phyloP scores from a whole-genome alignment of 2,329 filamentous ascomycete species.

The Pseudofabraea citricarpa region DNA sequence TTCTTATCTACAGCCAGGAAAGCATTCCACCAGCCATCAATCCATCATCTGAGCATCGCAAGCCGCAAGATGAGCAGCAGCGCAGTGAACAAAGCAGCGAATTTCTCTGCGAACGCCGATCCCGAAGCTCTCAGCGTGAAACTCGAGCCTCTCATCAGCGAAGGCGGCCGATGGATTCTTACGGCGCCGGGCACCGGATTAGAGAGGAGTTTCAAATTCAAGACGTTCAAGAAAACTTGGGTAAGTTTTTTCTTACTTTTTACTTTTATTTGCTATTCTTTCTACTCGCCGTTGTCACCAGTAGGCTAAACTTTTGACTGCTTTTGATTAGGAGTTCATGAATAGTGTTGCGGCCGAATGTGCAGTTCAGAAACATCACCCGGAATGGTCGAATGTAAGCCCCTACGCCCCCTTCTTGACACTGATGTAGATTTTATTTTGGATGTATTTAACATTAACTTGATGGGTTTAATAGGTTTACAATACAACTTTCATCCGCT shows the following conservation, averaged over 20 bases:
- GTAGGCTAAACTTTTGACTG: neutral
- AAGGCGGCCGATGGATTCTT: conserved; percentile 43
- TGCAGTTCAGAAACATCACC: conserved; percentile 65
- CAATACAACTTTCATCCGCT: conserved; percentile 65
- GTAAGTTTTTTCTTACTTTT: conserved; percentile 28
- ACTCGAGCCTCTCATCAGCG: conserved; percentile 11
- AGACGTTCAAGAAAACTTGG: conserved; percentile 62
- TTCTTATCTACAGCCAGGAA: no score
- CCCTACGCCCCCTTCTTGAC: no score
- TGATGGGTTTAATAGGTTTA: conserved; percentile 61
- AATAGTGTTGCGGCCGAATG: conserved; percentile 64
- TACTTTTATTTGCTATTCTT: neutral
- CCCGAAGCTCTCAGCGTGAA: conserved; percentile 3
- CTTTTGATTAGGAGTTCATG: conserved; percentile 63
- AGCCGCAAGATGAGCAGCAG: neutral
- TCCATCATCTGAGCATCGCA: no score
- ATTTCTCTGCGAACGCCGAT: conserved; percentile 4
- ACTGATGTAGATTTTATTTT: no score
- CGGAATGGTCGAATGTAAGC: conserved; percentile 70
- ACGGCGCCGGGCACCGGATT: conserved; percentile 46
- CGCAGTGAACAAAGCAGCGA: neutral
- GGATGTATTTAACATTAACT: no score
- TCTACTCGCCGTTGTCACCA: neutral
- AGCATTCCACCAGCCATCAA: no score
- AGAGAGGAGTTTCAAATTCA: conserved; percentile 58